Percentiles rank a stretch among this genome's conserved stretches.
phyloP scores from a whole-genome alignment of 2,329 filamentous ascomycete genomes.

The Penicillium sp. region DNA sequence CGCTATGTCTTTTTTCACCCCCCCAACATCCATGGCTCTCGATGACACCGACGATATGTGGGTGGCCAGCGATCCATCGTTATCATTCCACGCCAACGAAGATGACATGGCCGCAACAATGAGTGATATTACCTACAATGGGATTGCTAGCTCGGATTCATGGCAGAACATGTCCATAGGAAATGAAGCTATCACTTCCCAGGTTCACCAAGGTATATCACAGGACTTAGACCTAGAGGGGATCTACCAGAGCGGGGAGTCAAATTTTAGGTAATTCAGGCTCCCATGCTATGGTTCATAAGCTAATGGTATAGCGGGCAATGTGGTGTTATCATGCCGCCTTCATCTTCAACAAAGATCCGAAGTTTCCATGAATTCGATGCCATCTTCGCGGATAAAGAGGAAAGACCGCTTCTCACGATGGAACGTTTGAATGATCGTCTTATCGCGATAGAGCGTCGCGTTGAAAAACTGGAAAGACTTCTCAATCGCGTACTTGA shows the following conservation, averaged over 20 bases:
- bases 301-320: not conserved
- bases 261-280: not conserved
- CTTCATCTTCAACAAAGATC: not conserved
- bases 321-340: not conserved
- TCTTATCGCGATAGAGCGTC: not conserved
- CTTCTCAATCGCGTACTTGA: not conserved
- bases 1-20: not conserved
- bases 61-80: not conserved
- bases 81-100: not conserved
- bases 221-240: not conserved
- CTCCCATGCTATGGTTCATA: not conserved
- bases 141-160: conserved; percentile 16
- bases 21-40: not conserved
- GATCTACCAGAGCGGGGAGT: too few species aligned
- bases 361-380: not conserved
- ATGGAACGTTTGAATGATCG: not conserved
- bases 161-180: conserved; percentile 25
- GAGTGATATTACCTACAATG: not conserved
- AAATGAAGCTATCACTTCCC: not conserved
- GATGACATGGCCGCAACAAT: not conserved
- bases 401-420: not conserved
- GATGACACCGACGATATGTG: not conserved
- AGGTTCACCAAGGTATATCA: not conserved
- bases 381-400: not conserved
- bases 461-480: not conserved